Evolutionary conservation across 345 rosid genomes (phyloP).

Genomic region (Eucalyptus pauciflora): DNA sequence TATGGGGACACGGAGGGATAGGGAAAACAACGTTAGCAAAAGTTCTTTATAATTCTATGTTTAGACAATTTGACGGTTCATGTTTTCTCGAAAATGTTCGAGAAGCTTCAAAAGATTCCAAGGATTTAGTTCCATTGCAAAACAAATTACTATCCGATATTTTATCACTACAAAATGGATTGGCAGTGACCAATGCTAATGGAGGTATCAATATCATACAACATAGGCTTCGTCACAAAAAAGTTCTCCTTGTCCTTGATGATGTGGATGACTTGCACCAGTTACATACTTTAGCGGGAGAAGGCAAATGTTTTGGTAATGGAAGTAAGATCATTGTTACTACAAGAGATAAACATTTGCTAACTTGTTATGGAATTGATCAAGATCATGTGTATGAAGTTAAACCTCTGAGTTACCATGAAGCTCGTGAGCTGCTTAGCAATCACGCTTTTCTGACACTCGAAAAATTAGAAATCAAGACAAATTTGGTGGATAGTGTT

Average conservation of each 20-base stretch:
- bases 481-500: not conserved
- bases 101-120: not conserved
- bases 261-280: not conserved
- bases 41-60: too few species aligned
- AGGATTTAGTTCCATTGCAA: not conserved
- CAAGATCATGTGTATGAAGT: not conserved
- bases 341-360: not conserved
- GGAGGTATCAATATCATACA: not conserved
- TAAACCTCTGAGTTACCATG: accelerated
- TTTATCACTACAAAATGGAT: not conserved
- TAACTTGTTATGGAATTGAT: not conserved
- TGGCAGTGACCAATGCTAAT: accelerated
- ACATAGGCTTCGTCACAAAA: not conserved
- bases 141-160: not conserved
- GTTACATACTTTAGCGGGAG: not conserved
- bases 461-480: not conserved
- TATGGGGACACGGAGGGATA: too few species aligned
- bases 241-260: not conserved
- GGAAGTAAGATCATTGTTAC: not conserved
- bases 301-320: not conserved
- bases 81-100: not conserved
- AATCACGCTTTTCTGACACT: accelerated
- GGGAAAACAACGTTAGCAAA: too few species aligned
- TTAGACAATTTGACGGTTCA: not conserved
- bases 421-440: accelerated